A percentile compares a stretch with the other conserved stretches of the same genome.
These are phyloP conservation scores for Leptographium lundbergii DNA, from an alignment of 2,329 filamentous ascomycete species.

Conservation along the genomic window DNA sequence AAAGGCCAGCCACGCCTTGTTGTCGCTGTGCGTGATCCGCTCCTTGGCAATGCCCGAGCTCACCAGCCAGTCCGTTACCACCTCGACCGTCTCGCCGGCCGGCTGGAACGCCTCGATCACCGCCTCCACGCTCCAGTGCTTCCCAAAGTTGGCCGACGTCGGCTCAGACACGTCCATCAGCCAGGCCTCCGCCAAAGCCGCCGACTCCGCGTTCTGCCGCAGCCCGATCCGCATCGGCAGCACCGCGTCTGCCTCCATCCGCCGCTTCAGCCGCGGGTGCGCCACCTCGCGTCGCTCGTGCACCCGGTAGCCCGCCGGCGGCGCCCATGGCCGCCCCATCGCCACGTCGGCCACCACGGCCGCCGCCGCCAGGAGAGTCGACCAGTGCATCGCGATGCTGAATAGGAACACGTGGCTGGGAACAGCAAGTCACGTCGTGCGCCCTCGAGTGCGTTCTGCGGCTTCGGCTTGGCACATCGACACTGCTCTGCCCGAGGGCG, in stretches of 20 bases:
- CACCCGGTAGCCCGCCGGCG: not conserved
- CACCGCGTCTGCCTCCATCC: not conserved
- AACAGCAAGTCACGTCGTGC: no score
- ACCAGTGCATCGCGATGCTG: not conserved
- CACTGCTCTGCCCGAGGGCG: no score
- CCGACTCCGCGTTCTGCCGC: not conserved
- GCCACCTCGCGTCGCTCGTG: slow-evolving; percentile 2
- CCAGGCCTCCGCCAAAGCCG: not conserved
- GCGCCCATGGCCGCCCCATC: not conserved
- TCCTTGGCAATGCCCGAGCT: slow-evolving; percentile 12
- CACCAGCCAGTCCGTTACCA: slow-evolving; percentile 20
- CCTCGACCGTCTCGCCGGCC: slow-evolving; percentile 17
- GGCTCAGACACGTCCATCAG: slow-evolving; percentile 12
- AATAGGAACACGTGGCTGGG: no score
- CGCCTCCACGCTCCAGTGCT: slow-evolving; percentile 22
- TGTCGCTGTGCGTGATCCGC: slow-evolving; percentile 3
- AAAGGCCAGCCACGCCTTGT: slow-evolving; percentile 13
- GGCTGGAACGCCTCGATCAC: slow-evolving; percentile 24
- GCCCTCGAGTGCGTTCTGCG: no score
- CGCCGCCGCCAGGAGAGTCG: not conserved
- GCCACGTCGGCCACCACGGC: not conserved
- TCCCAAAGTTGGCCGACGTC: slow-evolving; percentile 19
- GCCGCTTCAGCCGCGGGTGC: not conserved
- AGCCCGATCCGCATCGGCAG: slow-evolving; percentile 8
- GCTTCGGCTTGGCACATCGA: no score